phyloP scores from a whole-genome alignment of 1,284 basidiomycete genomes.

The Moesziomyces sp. region DNA sequence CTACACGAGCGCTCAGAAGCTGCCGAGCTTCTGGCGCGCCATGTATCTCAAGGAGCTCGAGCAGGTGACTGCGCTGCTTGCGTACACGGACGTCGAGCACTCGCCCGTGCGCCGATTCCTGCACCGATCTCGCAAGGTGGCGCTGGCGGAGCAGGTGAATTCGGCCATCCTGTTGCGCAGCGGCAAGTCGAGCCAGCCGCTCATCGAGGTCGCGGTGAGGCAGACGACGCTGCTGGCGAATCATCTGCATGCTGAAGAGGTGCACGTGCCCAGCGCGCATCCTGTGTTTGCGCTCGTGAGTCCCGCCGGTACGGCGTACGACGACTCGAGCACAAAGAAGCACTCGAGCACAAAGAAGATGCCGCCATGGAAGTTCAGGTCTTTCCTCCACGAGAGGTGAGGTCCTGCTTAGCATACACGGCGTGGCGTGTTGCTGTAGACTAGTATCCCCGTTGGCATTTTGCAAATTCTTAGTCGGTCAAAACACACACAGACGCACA shows the following conservation, averaged over 20 bases:
- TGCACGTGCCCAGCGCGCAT: conserved; percentile 38
- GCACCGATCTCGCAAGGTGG: conserved; percentile 77
- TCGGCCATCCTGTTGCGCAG: conserved; percentile 75
- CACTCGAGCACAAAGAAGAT: conserved; percentile 19
- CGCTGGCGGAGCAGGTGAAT: conserved; percentile 85
- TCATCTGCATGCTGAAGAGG: conserved; percentile 40
- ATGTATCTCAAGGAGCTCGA: conserved; percentile 77
- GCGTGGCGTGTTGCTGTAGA: too few relatives aligned
- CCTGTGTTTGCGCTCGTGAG: conserved; percentile 31
- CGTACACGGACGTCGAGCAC: conserved; percentile 78
- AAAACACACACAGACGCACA: too few relatives aligned
- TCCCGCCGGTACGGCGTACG: conserved; percentile 4
- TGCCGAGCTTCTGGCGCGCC: conserved; percentile 60
- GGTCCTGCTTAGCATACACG: neutral
- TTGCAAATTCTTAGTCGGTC: neutral
- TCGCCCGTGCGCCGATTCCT: conserved; percentile 78
- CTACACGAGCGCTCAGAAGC: conserved; percentile 50
- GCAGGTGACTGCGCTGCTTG: conserved; percentile 79
- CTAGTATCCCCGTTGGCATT: neutral
- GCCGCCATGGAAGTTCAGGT: conserved; percentile 38
- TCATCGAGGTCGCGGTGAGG: conserved; percentile 60
- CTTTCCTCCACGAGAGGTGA: conserved; percentile 41
- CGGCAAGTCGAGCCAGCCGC: conserved; percentile 57
- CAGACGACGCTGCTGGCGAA: conserved; percentile 57
- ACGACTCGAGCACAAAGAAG: conserved; percentile 27